phyloP scores from a whole-genome alignment of 352 stramenopile genomes.

The Globisporangium middletonii region DNA sequence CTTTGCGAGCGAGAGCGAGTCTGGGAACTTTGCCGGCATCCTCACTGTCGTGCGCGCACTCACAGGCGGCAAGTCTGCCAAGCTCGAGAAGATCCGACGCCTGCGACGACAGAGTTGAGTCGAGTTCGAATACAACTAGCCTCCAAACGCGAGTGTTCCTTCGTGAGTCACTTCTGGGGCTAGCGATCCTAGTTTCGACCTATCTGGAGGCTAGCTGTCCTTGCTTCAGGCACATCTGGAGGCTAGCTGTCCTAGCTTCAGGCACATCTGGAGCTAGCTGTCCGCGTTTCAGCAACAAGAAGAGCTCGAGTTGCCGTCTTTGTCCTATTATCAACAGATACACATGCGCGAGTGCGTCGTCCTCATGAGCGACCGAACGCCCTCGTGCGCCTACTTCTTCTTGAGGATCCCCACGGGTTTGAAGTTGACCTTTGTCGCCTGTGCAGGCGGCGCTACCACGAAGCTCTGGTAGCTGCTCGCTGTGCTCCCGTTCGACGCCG shows the following conservation, averaged over 20 bases:
- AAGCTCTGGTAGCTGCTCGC: slow-evolving; percentile 17
- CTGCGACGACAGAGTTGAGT: slow-evolving; percentile 18
- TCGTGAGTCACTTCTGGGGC: background rate
- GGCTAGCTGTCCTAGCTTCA: no score
- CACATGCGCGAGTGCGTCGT: background rate
- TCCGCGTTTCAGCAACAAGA: no score
- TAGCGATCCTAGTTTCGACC: no score
- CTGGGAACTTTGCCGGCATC: slow-evolving; percentile 58
- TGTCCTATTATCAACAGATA: background rate
- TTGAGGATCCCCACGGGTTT: slow-evolving; percentile 67
- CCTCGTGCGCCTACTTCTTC: slow-evolving; percentile 12
- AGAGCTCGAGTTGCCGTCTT: no score
- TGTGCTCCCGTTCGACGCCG: slow-evolving; percentile 16
- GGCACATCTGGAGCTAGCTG: no score
- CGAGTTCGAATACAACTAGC: background rate
- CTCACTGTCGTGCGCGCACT: slow-evolving; percentile 43
- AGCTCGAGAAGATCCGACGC: slow-evolving; percentile 35
- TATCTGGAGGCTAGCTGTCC: no score
- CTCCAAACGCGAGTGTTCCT: background rate
- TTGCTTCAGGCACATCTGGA: no score
- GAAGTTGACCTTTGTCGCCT: slow-evolving; percentile 13
- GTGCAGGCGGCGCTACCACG: slow-evolving; percentile 14
- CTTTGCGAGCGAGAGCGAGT: slow-evolving; percentile 7
- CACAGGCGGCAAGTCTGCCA: slow-evolving; percentile 29
- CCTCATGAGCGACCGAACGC: background rate